phyloP scores from a whole-genome alignment of 768 basidiomycete genomes.

The Suillus subluteus region DNA sequence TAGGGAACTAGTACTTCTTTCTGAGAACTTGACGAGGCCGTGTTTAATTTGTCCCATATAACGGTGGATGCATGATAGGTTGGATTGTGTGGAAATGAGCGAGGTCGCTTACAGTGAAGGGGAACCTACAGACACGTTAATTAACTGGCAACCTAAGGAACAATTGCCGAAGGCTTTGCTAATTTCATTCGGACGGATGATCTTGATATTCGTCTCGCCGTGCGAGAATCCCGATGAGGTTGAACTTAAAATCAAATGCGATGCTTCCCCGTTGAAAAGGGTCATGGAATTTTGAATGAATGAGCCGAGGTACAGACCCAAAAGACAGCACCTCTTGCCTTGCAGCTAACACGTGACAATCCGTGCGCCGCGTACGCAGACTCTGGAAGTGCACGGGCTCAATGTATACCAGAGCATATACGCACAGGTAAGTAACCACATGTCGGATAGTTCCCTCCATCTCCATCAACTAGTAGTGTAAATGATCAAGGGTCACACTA shows the following conservation, averaged over 20 bases:
- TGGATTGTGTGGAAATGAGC: conserved; percentile 32
- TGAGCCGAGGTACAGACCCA: conserved; percentile 11
- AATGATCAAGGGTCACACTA: not conserved
- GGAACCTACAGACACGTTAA: conserved; percentile 27
- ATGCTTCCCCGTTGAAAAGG: conserved; percentile 26
- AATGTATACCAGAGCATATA: conserved; percentile 4
- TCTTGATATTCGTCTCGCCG: conserved; percentile 16
- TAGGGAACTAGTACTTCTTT: conserved; percentile 24
- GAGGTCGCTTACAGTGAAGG: conserved; percentile 34
- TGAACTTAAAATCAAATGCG: conserved; percentile 33
- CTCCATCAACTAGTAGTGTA: conserved; percentile 5
- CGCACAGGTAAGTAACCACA: conserved; percentile 1
- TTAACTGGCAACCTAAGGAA: conserved; percentile 29
- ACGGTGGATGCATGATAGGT: conserved; percentile 16
- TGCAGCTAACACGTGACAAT: conserved; percentile 11
- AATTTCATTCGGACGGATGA: conserved; percentile 31
- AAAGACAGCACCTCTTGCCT: conserved; percentile 7
- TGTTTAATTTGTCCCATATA: conserved; percentile 36
- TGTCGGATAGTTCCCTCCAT: too few relatives aligned
- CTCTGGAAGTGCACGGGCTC: conserved; percentile 6
- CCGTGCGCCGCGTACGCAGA: conserved; percentile 6
- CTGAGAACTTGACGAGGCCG: conserved; percentile 19
- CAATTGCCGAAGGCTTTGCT: conserved; percentile 36
- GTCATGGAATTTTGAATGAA: conserved; percentile 31
- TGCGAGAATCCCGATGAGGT: conserved; percentile 27